phyloP scores from a whole-genome alignment of 2,329 filamentous ascomycete species.

The Pestalotiopsis sp. region DNA sequence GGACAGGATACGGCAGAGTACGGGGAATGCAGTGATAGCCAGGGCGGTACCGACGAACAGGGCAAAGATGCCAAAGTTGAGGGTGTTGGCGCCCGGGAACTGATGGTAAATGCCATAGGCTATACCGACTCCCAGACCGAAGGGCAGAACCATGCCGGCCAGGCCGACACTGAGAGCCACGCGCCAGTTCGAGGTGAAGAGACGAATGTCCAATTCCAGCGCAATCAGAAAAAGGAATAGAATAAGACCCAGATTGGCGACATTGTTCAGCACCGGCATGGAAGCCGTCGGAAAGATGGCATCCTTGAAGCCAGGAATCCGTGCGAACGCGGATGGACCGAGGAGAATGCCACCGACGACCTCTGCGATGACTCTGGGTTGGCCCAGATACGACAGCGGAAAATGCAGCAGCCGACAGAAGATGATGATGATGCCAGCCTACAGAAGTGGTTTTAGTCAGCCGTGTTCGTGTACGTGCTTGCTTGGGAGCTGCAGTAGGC shows the following conservation, averaged over 20 bases:
- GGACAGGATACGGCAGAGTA: constrained; percentile 90
- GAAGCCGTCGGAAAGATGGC: constrained; percentile 69
- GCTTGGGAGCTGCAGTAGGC: not conserved
- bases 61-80: constrained; percentile 44
- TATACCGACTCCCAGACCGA: constrained; percentile 71
- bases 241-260: constrained; percentile 72
- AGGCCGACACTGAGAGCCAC: constrained; percentile 69
- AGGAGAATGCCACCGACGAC: constrained; percentile 76
- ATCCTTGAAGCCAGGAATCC: constrained; percentile 68
- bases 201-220: constrained; percentile 72
- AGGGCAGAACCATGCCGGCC: constrained; percentile 72
- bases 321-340: constrained; percentile 74
- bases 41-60: constrained; percentile 92
- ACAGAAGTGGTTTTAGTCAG: constrained; percentile 2
- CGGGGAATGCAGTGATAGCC: constrained; percentile 89
- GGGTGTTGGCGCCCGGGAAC: constrained; percentile 48
- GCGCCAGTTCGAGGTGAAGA: constrained; percentile 71
- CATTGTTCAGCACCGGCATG: constrained; percentile 68
- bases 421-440: constrained; percentile 74
- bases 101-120: constrained; percentile 71
- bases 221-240: constrained; percentile 77
- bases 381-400: constrained; percentile 70
- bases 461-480: not conserved
- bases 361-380: constrained; percentile 78
- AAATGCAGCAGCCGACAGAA: constrained; percentile 73